Conservation (phyloP, 129 eudicot genomes). For the Glebionis coronaria region DNA sequence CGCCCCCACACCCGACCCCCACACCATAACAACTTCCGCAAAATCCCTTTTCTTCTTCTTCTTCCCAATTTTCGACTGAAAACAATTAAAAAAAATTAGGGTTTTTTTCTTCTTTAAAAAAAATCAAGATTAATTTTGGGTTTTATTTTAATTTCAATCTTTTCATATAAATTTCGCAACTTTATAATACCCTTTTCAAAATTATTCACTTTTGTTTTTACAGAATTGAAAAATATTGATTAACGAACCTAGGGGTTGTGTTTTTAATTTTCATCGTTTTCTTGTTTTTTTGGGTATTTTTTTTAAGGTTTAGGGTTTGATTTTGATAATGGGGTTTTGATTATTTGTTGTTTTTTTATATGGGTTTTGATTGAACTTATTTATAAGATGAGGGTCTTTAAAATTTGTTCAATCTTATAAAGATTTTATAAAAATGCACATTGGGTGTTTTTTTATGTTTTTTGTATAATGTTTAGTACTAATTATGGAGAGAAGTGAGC, state of each 20-base stretch:
- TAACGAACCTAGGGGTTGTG: constrained; percentile 21
- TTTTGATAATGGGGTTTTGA: constrained; percentile 16
- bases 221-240: constrained; percentile 1
- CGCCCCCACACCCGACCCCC: constrained; percentile 19
- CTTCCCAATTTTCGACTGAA: not conserved
- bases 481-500: constrained; percentile 92
- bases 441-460: constrained; percentile 29
- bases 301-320: constrained; percentile 21
- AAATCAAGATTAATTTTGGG: constrained; percentile 17
- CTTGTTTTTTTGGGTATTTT: not conserved
- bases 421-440: constrained; percentile 22
- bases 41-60: not conserved
- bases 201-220: constrained; percentile 7
- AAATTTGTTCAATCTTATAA: constrained; percentile 17
- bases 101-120: not conserved
- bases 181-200: constrained; percentile 3
- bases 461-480: constrained; percentile 47
- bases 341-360: constrained; percentile 15
- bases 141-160: not conserved
- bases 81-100: constrained; percentile 15
- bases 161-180: not conserved
- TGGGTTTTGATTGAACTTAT: constrained; percentile 21
- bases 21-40: not conserved
- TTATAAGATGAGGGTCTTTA: constrained; percentile 25
- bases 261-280: not conserved